Evolutionary conservation across 106 monocot genomes (phyloP).

Genomic region (Allium fistulosum): DNA sequence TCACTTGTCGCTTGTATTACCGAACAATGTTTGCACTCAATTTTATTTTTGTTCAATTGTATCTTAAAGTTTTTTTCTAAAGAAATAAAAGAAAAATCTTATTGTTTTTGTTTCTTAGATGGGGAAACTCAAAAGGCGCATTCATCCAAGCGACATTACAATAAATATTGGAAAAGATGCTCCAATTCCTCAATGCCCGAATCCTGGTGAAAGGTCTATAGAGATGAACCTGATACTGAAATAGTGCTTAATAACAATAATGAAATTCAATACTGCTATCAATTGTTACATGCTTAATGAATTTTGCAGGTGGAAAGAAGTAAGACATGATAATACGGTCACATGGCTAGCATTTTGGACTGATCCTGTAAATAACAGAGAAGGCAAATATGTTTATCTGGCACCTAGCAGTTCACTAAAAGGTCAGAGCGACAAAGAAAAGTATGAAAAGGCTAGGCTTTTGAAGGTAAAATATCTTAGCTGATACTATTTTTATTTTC

Average conservation of each 20-base stretch:
- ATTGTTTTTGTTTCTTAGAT: constrained; percentile 30
- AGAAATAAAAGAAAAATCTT: too few species aligned
- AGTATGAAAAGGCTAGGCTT: constrained; percentile 89
- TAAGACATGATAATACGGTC: constrained; percentile 88
- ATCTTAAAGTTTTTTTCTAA: too few species aligned
- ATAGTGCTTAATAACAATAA: too few species aligned
- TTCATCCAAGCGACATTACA: constrained; percentile 81
- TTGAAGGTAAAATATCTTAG: constrained; percentile 49
- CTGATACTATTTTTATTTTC: too few species aligned
- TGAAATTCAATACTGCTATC: too few species aligned
- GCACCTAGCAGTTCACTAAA: constrained; percentile 93
- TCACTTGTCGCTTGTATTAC: background rate
- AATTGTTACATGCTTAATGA: background rate
- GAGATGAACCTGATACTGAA: too few species aligned
- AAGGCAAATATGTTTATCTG: constrained; percentile 91
- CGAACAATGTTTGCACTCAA: too few species aligned
- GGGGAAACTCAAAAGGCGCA: constrained; percentile 89
- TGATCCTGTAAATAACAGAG: constrained; percentile 88
- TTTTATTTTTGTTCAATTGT: background rate
- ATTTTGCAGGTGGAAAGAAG: constrained; percentile 83
- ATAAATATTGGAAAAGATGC: constrained; percentile 86
- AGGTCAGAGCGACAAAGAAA: constrained; percentile 94
- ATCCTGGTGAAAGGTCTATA: constrained; percentile 72
- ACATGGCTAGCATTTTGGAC: constrained; percentile 98
- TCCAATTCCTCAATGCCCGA: constrained; percentile 86